Conservation (phyloP, 108 stramenopile species). For the Cylindrotheca fusiformis region DNA sequence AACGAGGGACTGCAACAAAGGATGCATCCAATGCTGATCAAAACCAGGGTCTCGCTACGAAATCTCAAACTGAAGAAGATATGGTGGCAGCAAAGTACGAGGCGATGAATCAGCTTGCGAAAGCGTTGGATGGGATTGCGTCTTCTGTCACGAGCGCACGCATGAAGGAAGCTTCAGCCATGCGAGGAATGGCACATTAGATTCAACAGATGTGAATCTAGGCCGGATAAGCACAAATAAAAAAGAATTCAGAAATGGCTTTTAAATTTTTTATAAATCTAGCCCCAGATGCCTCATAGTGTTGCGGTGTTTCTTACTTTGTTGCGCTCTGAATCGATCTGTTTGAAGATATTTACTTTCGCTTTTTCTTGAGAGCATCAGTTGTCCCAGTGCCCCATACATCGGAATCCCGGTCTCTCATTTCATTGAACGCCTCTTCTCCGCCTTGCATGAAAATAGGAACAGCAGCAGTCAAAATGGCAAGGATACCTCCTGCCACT, state of each 20-base stretch:
- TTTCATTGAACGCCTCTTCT: slow-evolving; percentile 86
- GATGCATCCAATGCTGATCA: neutral
- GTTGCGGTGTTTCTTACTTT: too few relatives aligned
- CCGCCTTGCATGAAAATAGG: slow-evolving; percentile 66
- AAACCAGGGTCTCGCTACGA: neutral
- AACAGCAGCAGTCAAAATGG: slow-evolving; percentile 70
- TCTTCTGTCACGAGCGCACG: slow-evolving; percentile 18
- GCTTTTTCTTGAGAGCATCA: slow-evolving; percentile 25
- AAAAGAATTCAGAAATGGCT: too few relatives aligned
- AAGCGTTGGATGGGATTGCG: slow-evolving; percentile 18
- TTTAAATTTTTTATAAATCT: too few relatives aligned
- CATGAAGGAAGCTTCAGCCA: slow-evolving; percentile 24
- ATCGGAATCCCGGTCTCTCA: slow-evolving; percentile 68
- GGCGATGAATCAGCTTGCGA: slow-evolving; percentile 23
- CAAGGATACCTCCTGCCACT: slow-evolving; percentile 60
- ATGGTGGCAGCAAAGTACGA: slow-evolving; percentile 20
- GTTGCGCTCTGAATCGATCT: too few relatives aligned
- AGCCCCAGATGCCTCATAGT: too few relatives aligned
- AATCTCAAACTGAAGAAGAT: neutral
- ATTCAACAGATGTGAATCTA: too few relatives aligned
- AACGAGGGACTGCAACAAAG: slow-evolving; percentile 11
- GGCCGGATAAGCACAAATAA: too few relatives aligned
- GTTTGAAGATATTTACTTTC: slow-evolving; percentile 9
- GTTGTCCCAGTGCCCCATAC: slow-evolving; percentile 48
- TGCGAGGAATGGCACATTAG: slow-evolving; percentile 27